These are phyloP conservation scores for Atalantia buxifolia DNA, from an alignment of 345 rosid species.

Conservation along the genomic window DNA sequence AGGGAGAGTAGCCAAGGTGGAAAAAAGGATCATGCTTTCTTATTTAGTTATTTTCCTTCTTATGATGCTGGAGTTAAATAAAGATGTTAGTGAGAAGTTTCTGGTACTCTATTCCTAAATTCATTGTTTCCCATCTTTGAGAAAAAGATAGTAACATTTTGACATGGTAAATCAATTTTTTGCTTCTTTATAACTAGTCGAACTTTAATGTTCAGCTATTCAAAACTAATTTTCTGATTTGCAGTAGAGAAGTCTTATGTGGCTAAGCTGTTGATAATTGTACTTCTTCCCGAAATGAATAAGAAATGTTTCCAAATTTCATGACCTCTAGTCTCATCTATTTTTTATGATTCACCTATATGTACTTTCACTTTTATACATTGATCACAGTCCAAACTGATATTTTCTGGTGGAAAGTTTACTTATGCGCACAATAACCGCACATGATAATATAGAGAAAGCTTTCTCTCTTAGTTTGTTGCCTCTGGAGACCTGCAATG, in stretches of 20 bases:
- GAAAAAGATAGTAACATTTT: neutral
- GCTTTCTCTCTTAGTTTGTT: conserved; percentile 48
- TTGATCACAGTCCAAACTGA: neutral
- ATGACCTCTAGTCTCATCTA: too few species aligned
- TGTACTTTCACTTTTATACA: neutral
- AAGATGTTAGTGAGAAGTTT: neutral
- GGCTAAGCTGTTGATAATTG: neutral
- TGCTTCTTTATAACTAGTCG: neutral
- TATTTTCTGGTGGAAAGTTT: neutral
- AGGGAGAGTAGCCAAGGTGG: neutral
- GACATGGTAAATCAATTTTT: neutral
- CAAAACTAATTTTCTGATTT: neutral
- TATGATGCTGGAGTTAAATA: neutral
- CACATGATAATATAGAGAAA: neutral
- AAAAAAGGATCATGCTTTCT: neutral
- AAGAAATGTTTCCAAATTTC: neutral
- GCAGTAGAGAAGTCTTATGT: neutral
- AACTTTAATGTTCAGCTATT: too few species aligned
- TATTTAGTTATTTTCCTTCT: too few species aligned
- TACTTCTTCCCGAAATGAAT: neutral
- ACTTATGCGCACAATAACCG: too few species aligned
- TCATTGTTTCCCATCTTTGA: neutral
- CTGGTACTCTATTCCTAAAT: neutral
- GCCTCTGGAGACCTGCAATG: conserved; percentile 73
- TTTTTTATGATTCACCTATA: neutral